Evolutionary conservation across 805 yeast genomes (phyloP), one percentile per base, ranked within the genome.

Genomic region (Lipomyces oligophaga): DNA sequence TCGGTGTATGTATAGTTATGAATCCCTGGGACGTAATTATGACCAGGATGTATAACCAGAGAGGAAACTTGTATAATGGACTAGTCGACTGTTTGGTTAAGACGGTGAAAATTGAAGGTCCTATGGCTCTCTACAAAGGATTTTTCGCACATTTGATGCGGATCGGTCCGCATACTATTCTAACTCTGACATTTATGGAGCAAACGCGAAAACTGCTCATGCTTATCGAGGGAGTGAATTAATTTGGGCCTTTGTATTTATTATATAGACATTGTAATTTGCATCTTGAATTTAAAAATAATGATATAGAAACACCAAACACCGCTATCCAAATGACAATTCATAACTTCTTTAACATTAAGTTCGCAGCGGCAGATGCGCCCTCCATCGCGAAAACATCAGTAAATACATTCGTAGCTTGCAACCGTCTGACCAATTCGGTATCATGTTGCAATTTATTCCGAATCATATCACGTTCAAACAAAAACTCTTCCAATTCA

Each of bases 21-120:
- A 93, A 89, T 65, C 97, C 98, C 13, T 88, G 96, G 79, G 98
- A 93, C 67, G 97, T 93, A 36, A 76, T 93, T 42, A 72, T 93
- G 68, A 93, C 98, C 1, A 79, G 98, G 70, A 83, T 93, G 65
- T 93, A 90, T 69, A 93, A 93, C 67, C 97, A 93, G 66, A 85
- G 82, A 67, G 55, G 59, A 8, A 76, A 85, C 60, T 75, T 84
- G 43, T 93, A 93, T 68, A 74, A 71, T 41, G 95, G 95, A 7
- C 94, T 96, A 1, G 57, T 88, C 20, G 98, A 93, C 67, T 93
- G 98, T 72, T 71, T 89, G 45, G 60, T 78, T 45, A 90, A 93
- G 67, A 89, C 97, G 0, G 76, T 89, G 24, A 74, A 69, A 48
- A 71, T 78, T 19, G 98, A 93, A 68, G 98, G 98, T n/a, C 63